Evolutionary conservation across 1,284 basidiomycete species (phyloP), one percentile per base, ranked within the genome.

Genomic region (Tilletia indica): DNA sequence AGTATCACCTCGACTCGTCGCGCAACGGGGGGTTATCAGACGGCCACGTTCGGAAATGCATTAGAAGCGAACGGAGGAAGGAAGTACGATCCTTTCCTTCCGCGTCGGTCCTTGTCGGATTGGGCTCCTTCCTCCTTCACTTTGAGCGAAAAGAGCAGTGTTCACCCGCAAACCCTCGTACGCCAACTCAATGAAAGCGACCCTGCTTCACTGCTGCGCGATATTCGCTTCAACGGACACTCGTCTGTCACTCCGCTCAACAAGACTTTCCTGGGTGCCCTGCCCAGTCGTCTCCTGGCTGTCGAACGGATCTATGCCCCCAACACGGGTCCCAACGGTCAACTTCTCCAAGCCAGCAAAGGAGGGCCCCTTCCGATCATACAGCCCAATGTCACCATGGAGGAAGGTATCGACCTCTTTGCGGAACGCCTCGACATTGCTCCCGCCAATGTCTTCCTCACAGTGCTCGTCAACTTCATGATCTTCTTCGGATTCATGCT

Each of bases 1-100:
- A 90, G 92, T 36, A 95, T 98, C 82, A 89, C 92, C 80, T 87
- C 86, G 72, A 92, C 96, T 89, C 90, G 95, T 25, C 87, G 89
- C 73, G 86, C 88, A 67, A 97, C 94, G 0, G 94, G 94, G 11
- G 93, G 93, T 1, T 86, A 93, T 72, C 19, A 68, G 21, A 69
- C 74, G 39, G 72, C 79, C 56, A 68, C 69, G 25, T 79, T 80
- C 68, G 78, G 77, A 47, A 47, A 68, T 16, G 68, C 74, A 19
- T 66, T 79, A 31, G 34, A 74, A 48, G 78, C 82, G 11, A 70
- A 82, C 69, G 71, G 61, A 45, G 73, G 74, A 58, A 70, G 79
- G 42, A 74, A 77, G 70, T 78, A 70, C 71, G 77, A 76, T 56
- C 78, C 78, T 2, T 78, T 80, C 70, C 74, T 70, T 63, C 71